Conservation (phyloP, 106 monocot species). For the Narthecium ossifragum region DNA sequence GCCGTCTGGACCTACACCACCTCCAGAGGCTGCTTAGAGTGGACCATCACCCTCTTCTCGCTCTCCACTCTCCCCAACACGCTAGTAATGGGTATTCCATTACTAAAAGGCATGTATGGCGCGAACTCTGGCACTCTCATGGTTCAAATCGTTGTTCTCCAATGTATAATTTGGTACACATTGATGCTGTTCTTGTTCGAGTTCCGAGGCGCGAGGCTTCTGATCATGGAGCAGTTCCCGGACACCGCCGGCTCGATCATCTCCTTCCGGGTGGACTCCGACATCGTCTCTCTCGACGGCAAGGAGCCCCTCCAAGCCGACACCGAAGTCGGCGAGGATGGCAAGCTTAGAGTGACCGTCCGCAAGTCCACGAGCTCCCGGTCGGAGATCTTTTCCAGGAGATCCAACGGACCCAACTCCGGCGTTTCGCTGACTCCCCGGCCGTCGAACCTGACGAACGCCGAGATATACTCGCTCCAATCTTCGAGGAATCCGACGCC, state of each 20-base stretch:
- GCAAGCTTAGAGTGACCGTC: constrained; percentile 34
- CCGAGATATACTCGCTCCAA: constrained; percentile 47
- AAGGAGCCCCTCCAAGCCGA: constrained; percentile 40
- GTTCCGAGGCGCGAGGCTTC: constrained; percentile 33
- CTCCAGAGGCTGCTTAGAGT: constrained; percentile 33
- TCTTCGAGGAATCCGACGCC: constrained; percentile 38
- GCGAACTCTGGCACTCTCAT: constrained; percentile 27
- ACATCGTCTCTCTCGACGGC: constrained; percentile 36
- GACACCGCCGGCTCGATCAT: constrained; percentile 40
- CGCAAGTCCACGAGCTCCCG: constrained; percentile 25
- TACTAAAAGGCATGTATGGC: constrained; percentile 49
- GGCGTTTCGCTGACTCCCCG: constrained; percentile 23
- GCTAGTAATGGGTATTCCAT: constrained; percentile 51
- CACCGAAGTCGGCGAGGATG: constrained; percentile 37
- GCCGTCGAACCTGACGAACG: constrained; percentile 41
- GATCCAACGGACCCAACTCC: constrained; percentile 12
- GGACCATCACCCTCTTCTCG: constrained; percentile 47
- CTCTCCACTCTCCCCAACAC: constrained; percentile 51
- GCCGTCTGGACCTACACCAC: constrained; percentile 20
- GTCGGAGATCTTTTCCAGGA: constrained; percentile 9
- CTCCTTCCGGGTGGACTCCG: constrained; percentile 43
- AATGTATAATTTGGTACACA: constrained; percentile 55
- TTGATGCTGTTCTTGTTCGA: constrained; percentile 51
- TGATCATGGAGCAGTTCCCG: constrained; percentile 46
- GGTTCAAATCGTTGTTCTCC: constrained; percentile 55